phyloP scores from a whole-genome alignment of 805 yeast species.

The Candida incommunis region DNA sequence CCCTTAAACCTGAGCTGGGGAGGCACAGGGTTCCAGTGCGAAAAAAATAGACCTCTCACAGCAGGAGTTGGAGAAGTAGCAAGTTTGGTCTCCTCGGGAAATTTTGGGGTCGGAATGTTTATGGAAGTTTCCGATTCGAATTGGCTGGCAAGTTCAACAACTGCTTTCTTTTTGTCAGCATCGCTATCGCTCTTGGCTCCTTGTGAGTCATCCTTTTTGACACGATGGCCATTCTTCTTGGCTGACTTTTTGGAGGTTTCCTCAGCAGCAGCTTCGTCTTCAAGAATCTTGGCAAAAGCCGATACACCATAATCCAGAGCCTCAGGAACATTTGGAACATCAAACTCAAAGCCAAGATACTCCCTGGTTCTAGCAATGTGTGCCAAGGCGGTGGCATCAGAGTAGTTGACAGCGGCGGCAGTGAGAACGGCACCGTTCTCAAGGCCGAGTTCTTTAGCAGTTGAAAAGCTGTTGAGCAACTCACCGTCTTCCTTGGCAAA shows the following conservation, averaged over 20 bases:
- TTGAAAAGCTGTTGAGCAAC: conserved; percentile 22
- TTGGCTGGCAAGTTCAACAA: conserved; percentile 3
- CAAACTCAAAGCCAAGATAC: conserved; percentile 32
- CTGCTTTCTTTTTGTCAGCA: conserved; percentile 10
- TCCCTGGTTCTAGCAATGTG: conserved; percentile 57
- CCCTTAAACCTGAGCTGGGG: conserved; percentile 49
- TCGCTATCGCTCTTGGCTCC: conserved; percentile 5
- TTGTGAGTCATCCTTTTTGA: conserved; percentile 12
- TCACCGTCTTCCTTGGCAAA: conserved; percentile 17
- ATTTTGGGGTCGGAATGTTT: neutral
- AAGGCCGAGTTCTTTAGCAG: conserved; percentile 19
- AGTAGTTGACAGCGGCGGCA: conserved; percentile 44
- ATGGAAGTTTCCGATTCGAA: neutral
- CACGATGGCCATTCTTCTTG: conserved; percentile 11
- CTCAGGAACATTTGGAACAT: conserved; percentile 24
- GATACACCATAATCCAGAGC: conserved; percentile 34
- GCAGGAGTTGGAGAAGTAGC: conserved; percentile 17
- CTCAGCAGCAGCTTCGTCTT: conserved; percentile 7
- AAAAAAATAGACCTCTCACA: conserved; percentile 48
- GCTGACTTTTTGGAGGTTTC: conserved; percentile 7
- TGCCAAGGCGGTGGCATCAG: conserved; percentile 40
- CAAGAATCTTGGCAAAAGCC: conserved; percentile 27
- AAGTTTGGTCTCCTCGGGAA: neutral
- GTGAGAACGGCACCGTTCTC: conserved; percentile 26
- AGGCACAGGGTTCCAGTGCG: conserved; percentile 83